phyloP scores from a whole-genome alignment of 2,329 filamentous ascomycete genomes.

The Cladosporium oxysporum region DNA sequence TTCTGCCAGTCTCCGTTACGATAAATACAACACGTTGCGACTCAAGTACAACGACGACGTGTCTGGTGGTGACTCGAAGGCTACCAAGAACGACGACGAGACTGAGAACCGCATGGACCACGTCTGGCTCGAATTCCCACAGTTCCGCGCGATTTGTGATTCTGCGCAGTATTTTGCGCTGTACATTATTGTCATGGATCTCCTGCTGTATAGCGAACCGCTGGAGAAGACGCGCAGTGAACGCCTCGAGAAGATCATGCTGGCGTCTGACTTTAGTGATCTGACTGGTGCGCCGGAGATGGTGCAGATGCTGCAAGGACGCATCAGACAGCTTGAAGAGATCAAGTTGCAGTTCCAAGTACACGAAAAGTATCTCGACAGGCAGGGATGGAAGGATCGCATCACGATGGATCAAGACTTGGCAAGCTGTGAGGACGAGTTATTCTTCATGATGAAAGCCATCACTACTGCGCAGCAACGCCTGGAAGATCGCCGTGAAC shows the following conservation, averaged over 20 bases:
- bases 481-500: constrained; percentile 67
- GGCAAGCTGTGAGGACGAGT: constrained; percentile 85
- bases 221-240: constrained; percentile 96
- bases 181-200: constrained; percentile 95
- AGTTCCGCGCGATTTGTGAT: constrained; percentile 91
- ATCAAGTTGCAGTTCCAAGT: constrained; percentile 97
- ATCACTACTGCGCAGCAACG: constrained; percentile 95
- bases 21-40: constrained; percentile 96
- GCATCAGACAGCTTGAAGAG: constrained; percentile 89
- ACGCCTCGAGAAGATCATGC: constrained; percentile 95
- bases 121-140: constrained; percentile 94
- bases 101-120: constrained; percentile 81
- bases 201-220: constrained; percentile 94
- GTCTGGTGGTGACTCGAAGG: constrained; percentile 58
- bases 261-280: constrained; percentile 97
- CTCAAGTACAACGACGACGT: constrained; percentile 97
- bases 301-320: constrained; percentile 86
- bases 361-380: constrained; percentile 82
- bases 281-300: constrained; percentile 89
- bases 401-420: constrained; percentile 87
- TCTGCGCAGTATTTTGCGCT: constrained; percentile 96
- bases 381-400: constrained; percentile 87
- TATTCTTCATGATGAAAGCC: constrained; percentile 99
- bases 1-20: constrained; percentile 88
- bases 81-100: constrained; percentile 45